phyloP scores from a whole-genome alignment of 148 eudicot species.

The Nepenthes mirabilis region DNA sequence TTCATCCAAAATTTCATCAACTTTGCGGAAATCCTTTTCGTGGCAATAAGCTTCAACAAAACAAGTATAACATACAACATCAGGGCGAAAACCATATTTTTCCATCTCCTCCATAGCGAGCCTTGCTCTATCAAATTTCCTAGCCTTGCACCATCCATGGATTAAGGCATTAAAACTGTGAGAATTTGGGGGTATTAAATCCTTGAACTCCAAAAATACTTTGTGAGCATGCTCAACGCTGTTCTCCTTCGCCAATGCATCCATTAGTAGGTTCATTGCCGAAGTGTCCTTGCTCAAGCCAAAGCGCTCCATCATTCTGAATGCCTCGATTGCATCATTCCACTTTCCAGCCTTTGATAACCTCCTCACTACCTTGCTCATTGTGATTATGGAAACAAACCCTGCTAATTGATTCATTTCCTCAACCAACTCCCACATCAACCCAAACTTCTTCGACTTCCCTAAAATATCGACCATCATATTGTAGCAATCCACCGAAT shows the following conservation, averaged over 20 bases:
- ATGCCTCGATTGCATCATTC: conserved; percentile 49
- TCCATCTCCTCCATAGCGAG: conserved; percentile 44
- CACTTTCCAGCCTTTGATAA: conserved; percentile 39
- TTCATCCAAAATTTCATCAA: conserved; percentile 44
- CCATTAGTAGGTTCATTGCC: conserved; percentile 50
- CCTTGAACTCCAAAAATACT: conserved; percentile 42
- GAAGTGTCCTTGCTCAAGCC: conserved; percentile 37
- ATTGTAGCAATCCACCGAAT: conserved; percentile 38
- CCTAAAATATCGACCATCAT: conserved; percentile 72
- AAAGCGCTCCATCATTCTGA: conserved; percentile 29
- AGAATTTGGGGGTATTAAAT: conserved; percentile 24
- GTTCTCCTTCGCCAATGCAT: conserved; percentile 44
- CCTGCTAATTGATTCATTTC: conserved; percentile 52
- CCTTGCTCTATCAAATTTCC: conserved; percentile 37
- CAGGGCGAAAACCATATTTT: conserved; percentile 38
- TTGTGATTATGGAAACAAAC: conserved; percentile 35
- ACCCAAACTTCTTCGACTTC: conserved; percentile 45
- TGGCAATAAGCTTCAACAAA: conserved; percentile 49
- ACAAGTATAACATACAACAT: conserved; percentile 46
- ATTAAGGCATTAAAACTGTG: conserved; percentile 51
- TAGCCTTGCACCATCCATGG: conserved; percentile 74
- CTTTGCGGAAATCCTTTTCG: conserved; percentile 56
- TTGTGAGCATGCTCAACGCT: conserved; percentile 66
- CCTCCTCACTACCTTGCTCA: conserved; percentile 60
- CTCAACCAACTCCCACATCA: conserved; percentile 58